These are phyloP conservation scores for Spizellomyces punctatus DNA, from an alignment of 192 early-diverging fungal species.

Conservation along the genomic window DNA sequence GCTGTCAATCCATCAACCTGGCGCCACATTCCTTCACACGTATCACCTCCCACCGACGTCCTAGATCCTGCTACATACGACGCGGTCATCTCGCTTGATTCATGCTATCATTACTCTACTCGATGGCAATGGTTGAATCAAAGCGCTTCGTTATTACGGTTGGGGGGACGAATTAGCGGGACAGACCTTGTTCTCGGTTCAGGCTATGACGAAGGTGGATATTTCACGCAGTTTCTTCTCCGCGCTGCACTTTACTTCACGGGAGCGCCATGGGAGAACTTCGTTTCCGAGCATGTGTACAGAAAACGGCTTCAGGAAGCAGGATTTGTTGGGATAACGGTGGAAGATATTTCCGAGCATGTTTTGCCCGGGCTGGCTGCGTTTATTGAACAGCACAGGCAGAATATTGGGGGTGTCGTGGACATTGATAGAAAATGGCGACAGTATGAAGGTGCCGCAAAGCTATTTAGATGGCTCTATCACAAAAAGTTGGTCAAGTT, in stretches of 20 bases:
- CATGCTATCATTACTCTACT: constrained; percentile 43
- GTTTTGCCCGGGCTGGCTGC: constrained; percentile 43
- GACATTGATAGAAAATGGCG: constrained; percentile 7
- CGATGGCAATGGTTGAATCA: constrained; percentile 28
- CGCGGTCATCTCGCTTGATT: constrained; percentile 34
- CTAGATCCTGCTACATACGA: constrained; percentile 25
- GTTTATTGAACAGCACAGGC: constrained; percentile 22
- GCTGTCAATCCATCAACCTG: constrained; percentile 29
- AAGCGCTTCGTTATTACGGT: not conserved
- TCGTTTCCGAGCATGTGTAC: constrained; percentile 26
- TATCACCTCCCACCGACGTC: not conserved
- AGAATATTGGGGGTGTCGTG: constrained; percentile 18
- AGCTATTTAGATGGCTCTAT: constrained; percentile 18
- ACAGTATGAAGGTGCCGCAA: constrained; percentile 21
- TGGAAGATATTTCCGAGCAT: constrained; percentile 35
- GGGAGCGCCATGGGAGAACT: constrained; percentile 36
- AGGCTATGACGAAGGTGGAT: constrained; percentile 8
- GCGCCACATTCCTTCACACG: not conserved
- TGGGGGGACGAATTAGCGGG: constrained; percentile 16
- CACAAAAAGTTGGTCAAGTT: constrained; percentile 19
- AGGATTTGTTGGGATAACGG: constrained; percentile 33
- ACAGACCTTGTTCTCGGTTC: constrained; percentile 34
- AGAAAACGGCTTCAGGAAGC: not conserved
- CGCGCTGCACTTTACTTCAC: constrained; percentile 10
- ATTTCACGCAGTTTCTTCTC: constrained; percentile 9